Evolutionary conservation across 2,329 filamentous ascomycete genomes (phyloP), one percentile per base, ranked within the genome.

Genomic region (Microascus cirrosus): DNA sequence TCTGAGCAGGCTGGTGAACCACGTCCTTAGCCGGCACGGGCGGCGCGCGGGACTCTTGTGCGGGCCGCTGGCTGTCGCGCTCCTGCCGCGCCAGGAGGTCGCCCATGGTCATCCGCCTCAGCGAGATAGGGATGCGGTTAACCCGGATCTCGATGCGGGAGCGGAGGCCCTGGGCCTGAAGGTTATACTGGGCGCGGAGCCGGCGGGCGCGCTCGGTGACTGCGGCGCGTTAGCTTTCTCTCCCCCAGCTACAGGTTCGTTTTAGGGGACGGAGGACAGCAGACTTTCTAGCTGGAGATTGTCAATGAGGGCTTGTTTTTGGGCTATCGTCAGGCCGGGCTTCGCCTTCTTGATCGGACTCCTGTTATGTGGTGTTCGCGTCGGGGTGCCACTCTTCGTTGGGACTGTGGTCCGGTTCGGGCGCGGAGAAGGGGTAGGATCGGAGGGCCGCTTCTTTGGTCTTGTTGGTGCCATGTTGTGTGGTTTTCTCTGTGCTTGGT

Each of bases 131-230:
- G 56, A 97, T 94, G 57, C 94, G 86, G 69, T 96, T 96, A 70
- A 97, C 82, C 72, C 94, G 89, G 74, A 95, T 88, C 71, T 96
- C 92, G 56, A 99, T 86, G 61, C 93, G 86, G 60, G 90, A 86
- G 61, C 88, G 83, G 45, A 97, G 80, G 61, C 89, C 89, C 70
- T 93, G 88, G 24, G 91, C 89, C 71, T 96, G 92, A 11, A 95
- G 80, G 60, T 87, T 86, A 74, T 95, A 96, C 69, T 95, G 91
- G 7, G 92, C 87, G 65, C 92, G 84, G 61, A 97, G 78, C 70
- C 93, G 91, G 64, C 93, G 84, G 61, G 90, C 89, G 69, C 92
- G 84, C 73, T 95, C 89, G 20, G 89, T 91, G 63, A 96, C 91
- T 96, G 8, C 18, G 12, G 8, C 7, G 32, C 50, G 54, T 55